Percentiles rank a stretch among this genome's conserved stretches.
Conservation (phyloP, 306 rosid species). For the Ormosia semicastrata region DNA sequence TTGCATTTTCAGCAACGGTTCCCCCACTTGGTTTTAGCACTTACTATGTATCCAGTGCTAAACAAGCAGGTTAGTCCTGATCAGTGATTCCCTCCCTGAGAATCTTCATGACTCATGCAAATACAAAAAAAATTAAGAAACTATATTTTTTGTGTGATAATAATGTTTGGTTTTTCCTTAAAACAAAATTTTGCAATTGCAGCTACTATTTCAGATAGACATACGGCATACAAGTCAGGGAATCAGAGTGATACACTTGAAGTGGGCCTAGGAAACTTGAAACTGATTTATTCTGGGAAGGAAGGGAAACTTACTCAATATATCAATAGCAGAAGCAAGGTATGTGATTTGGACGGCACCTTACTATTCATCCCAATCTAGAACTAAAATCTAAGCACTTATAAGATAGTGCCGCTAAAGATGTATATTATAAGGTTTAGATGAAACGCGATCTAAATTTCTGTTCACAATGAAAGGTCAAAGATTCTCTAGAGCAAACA, state of each 20-base stretch:
- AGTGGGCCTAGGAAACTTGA: constrained; percentile 73
- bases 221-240: constrained; percentile 37
- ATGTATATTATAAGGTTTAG: not conserved
- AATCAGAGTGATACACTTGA: constrained; percentile 38
- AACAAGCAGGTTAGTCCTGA: constrained; percentile 39
- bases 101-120: not conserved
- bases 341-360: constrained; percentile 26
- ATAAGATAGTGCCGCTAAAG: constrained; percentile 4
- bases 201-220: constrained; percentile 45
- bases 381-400: not conserved
- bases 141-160: not conserved
- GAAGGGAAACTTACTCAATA: constrained; percentile 61
- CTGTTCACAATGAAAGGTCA: constrained; percentile 42
- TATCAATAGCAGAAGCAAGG: constrained; percentile 58
- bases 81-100: not conserved
- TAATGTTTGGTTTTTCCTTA: not conserved
- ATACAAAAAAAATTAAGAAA: not conserved
- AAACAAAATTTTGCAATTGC: constrained; percentile 26
- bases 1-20: constrained; percentile 69
- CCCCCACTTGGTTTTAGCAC: constrained; percentile 93
- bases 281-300: constrained; percentile 54
- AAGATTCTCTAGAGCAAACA: constrained; percentile 43
- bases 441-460: constrained; percentile 18
- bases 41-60: constrained; percentile 55
- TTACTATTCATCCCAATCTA: not conserved